A percentile compares a stretch with the other conserved stretches of the same genome.
phyloP scores from a whole-genome alignment of 768 basidiomycete species.

The Xerocomellus amylosporus region DNA sequence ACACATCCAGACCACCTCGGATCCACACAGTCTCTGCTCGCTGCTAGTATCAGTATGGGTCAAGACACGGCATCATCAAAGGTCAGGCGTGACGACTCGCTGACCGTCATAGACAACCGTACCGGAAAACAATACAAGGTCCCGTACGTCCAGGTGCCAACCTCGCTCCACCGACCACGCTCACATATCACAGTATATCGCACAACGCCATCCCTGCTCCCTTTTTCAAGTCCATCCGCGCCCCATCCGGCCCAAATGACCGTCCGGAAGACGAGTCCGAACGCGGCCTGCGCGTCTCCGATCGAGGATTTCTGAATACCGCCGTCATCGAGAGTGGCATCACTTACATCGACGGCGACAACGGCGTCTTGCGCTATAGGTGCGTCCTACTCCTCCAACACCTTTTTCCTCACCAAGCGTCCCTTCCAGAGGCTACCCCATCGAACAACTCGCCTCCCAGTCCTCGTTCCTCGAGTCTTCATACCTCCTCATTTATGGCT shows the following conservation, averaged over 20 bases:
- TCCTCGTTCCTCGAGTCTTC: slow-evolving; percentile 80
- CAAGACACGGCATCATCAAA: slow-evolving; percentile 22
- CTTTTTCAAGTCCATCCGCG: slow-evolving; percentile 74
- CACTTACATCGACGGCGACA: slow-evolving; percentile 90
- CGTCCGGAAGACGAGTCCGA: slow-evolving; percentile 80
- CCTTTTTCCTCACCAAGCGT: neutral
- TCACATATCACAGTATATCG: slow-evolving; percentile 50
- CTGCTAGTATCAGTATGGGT: slow-evolving; percentile 23
- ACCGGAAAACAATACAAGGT: slow-evolving; percentile 76
- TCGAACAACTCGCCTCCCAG: slow-evolving; percentile 81
- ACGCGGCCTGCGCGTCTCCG: slow-evolving; percentile 74
- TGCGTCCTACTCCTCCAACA: slow-evolving; percentile 21
- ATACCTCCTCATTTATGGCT: slow-evolving; percentile 87
- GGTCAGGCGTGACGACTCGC: slow-evolving; percentile 27
- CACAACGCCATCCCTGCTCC: slow-evolving; percentile 80
- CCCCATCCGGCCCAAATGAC: slow-evolving; percentile 55
- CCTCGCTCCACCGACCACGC: neutral
- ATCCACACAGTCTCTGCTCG: neutral
- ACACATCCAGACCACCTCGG: neutral
- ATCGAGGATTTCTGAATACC: slow-evolving; percentile 82
- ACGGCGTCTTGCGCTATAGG: slow-evolving; percentile 80
- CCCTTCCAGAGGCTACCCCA: slow-evolving; percentile 75
- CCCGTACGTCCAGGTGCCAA: slow-evolving; percentile 48
- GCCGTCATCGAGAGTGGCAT: slow-evolving; percentile 78
- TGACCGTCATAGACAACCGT: slow-evolving; percentile 80